These are phyloP conservation scores for Adansonia rubrostipa DNA, from an alignment of 441 rosid species.

Conservation along the genomic window DNA sequence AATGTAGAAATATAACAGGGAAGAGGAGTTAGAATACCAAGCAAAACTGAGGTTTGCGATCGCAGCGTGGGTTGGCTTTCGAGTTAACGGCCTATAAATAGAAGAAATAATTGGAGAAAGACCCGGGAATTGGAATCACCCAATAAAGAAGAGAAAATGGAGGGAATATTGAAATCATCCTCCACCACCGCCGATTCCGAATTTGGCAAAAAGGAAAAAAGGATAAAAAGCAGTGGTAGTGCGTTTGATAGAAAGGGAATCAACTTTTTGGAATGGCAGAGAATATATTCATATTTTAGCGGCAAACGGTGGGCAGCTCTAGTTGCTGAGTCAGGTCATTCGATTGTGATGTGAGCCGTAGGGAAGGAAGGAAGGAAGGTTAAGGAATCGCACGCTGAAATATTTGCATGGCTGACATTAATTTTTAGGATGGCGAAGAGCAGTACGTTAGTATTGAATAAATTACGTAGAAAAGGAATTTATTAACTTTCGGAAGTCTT, in stretches of 20 bases:
- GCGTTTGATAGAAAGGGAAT: slow-evolving; percentile 21
- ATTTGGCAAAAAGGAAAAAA: slow-evolving; percentile 17
- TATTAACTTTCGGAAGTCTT: too few species aligned
- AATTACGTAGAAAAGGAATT: too few species aligned
- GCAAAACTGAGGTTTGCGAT: slow-evolving; percentile 9
- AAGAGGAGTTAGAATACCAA: slow-evolving; percentile 1
- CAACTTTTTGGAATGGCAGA: slow-evolving; percentile 25
- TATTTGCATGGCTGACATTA: slow-evolving; percentile 8
- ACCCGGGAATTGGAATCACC: slow-evolving; percentile 34
- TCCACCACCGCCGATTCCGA: slow-evolving; percentile 22
- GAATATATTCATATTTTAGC: slow-evolving; percentile 20
- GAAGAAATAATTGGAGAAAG: slow-evolving; percentile 16
- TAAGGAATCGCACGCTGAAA: neutral
- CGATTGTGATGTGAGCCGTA: neutral
- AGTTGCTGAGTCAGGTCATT: slow-evolving; percentile 2
- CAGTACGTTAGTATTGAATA: too few species aligned
- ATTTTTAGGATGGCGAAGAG: neutral
- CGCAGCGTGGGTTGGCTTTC: slow-evolving; percentile 33
- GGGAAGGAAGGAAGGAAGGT: neutral
- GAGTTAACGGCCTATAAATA: slow-evolving; percentile 32
- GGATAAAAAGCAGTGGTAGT: neutral
- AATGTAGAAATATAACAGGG: neutral
- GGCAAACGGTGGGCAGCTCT: slow-evolving; percentile 1
- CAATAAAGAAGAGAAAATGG: neutral
- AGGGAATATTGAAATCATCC: slow-evolving; percentile 17